Evolutionary conservation across 306 rosid species (phyloP).

Genomic region (Heteromeles arbutifolia): DNA sequence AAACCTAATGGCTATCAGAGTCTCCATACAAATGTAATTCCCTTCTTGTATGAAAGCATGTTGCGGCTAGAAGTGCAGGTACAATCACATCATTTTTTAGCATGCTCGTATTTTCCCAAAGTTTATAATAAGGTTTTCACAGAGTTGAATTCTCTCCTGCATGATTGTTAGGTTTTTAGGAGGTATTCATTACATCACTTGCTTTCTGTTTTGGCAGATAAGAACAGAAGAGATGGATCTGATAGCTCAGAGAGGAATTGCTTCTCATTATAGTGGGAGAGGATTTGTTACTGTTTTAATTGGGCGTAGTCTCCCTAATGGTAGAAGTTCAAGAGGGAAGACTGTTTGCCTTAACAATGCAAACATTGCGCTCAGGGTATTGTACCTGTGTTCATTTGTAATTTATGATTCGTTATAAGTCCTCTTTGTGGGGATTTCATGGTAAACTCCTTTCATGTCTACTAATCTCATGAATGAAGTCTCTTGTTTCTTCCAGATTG

Average conservation of each 20-base stretch:
- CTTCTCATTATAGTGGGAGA: conserved; percentile 94
- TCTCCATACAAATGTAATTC: conserved; percentile 93
- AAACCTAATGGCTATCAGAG: conserved; percentile 98
- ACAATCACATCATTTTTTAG: conserved; percentile 15
- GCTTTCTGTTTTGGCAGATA: conserved; percentile 49
- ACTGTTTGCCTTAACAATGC: conserved; percentile 83
- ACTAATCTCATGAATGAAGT: conserved; percentile 31
- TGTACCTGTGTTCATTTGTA: conserved; percentile 16
- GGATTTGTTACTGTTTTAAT: conserved; percentile 56
- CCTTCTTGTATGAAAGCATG: conserved; percentile 93
- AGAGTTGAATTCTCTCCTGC: not conserved
- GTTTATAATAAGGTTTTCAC: not conserved
- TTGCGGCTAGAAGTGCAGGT: conserved; percentile 97
- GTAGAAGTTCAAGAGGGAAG: conserved; percentile 81
- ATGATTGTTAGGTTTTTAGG: not conserved
- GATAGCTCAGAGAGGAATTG: conserved; percentile 98
- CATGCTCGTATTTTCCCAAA: conserved; percentile 5
- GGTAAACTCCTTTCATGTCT: conserved; percentile 6
- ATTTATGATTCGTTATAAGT: conserved; percentile 12
- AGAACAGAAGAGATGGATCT: conserved; percentile 97
- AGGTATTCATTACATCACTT: not conserved
- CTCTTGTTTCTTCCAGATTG: conserved; percentile 61
- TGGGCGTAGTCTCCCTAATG: conserved; percentile 54
- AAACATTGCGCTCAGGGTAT: conserved; percentile 95
- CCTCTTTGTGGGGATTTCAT: conserved; percentile 23